These are phyloP conservation scores for Hansfordia pulvinata DNA, from an alignment of 2,329 filamentous ascomycete genomes.

Conservation along the genomic window DNA sequence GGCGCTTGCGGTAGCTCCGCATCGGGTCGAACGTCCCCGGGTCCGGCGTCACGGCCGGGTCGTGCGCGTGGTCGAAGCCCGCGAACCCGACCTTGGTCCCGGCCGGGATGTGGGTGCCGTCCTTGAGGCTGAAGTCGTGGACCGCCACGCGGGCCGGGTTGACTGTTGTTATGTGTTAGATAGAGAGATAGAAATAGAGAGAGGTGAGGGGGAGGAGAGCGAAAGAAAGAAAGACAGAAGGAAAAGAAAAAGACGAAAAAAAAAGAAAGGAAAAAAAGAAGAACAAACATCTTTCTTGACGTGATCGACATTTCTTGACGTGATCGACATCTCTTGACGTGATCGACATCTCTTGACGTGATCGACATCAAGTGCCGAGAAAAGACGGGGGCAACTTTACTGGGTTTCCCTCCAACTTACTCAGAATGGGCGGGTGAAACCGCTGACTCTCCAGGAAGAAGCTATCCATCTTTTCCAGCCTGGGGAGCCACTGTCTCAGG, in stretches of 20 bases:
- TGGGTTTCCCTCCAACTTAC: slow-evolving; percentile 5
- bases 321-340: no score
- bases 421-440: slow-evolving; percentile 4
- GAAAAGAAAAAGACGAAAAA: no score
- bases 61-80: slow-evolving; percentile 2
- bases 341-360: no score
- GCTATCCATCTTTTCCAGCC: slow-evolving; percentile 5
- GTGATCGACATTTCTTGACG: no score
- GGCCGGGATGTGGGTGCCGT: slow-evolving; percentile 7
- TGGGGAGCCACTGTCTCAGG: slow-evolving; percentile 3
- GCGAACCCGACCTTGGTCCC: slow-evolving; percentile 4
- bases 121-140: slow-evolving; percentile 5
- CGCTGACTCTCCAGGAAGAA: slow-evolving; percentile 6
- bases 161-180: no score
- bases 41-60: slow-evolving; percentile 3
- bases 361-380: no score
- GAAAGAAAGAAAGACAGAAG: no score
- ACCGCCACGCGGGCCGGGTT: slow-evolving; percentile 4
- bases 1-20: slow-evolving; percentile 5
- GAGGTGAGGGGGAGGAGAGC: no score
- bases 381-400: no score
- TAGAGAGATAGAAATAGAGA: no score
- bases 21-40: slow-evolving; percentile 7
- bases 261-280: no score
- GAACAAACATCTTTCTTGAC: no score